phyloP scores from a whole-genome alignment of 1,139 yeast species.

The Wickerhamiella infanticola region DNA sequence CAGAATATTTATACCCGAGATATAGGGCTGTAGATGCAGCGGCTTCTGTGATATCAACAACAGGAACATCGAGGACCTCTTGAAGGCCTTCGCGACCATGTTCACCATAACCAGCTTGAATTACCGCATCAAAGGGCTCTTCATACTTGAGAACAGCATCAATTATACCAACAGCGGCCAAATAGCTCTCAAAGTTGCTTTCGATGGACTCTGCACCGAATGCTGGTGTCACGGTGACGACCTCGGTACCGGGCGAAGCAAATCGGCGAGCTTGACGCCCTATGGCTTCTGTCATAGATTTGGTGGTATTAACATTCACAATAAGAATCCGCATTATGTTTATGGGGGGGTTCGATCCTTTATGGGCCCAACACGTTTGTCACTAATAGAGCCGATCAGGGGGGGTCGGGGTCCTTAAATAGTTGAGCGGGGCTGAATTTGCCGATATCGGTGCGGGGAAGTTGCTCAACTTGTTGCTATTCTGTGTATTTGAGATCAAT shows the following conservation, averaged over 20 bases:
- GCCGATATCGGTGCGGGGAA: too few species aligned
- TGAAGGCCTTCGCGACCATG: background rate
- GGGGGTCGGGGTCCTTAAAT: too few species aligned
- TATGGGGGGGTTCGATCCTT: too few species aligned
- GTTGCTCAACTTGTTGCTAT: too few species aligned
- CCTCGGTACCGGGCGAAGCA: background rate
- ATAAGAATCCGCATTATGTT: background rate
- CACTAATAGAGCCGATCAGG: too few species aligned
- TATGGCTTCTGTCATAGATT: background rate
- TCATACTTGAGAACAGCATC: background rate
- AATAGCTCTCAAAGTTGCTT: background rate
- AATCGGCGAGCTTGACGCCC: background rate
- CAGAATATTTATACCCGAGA: background rate
- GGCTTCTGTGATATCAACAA: background rate
- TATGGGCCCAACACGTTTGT: too few species aligned
- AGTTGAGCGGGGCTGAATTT: too few species aligned
- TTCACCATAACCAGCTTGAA: background rate
- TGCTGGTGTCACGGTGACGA: background rate
- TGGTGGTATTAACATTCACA: background rate
- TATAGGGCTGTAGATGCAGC: background rate
- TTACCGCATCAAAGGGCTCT: background rate
- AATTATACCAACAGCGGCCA: background rate
- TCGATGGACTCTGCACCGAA: background rate
- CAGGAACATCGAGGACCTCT: background rate
- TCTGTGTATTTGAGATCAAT: too few species aligned